These are phyloP conservation scores for Saxophila tyrrhenica DNA, from an alignment of 495 filamentous ascomycete species.

Conservation along the genomic window DNA sequence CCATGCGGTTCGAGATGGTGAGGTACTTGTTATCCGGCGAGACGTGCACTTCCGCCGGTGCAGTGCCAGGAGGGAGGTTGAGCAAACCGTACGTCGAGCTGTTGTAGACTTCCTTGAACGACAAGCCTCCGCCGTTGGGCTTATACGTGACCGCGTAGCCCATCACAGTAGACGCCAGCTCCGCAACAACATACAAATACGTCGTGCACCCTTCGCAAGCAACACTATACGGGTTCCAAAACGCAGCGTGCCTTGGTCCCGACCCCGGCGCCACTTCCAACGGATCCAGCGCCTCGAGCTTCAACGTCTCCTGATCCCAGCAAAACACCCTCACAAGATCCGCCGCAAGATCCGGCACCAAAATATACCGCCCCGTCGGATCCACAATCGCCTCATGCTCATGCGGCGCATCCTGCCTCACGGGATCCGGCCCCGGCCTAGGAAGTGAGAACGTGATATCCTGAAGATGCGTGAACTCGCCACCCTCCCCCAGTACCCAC, in stretches of 20 bases:
- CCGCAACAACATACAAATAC: slow-evolving; percentile 26
- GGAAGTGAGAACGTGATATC: slow-evolving; percentile 21
- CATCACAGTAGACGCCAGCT: slow-evolving; percentile 25
- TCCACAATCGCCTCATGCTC: slow-evolving; percentile 30
- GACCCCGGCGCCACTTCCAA: slow-evolving; percentile 11
- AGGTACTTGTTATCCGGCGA: slow-evolving; percentile 52
- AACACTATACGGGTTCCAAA: slow-evolving; percentile 25
- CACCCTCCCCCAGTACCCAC: slow-evolving; percentile 15
- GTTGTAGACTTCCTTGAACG: slow-evolving; percentile 22
- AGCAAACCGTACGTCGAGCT: slow-evolving; percentile 19
- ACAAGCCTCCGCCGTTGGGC: slow-evolving; percentile 19
- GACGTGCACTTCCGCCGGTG: slow-evolving; percentile 48
- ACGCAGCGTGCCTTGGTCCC: slow-evolving; percentile 31
- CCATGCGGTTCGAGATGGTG: slow-evolving; percentile 51
- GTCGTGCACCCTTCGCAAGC: slow-evolving; percentile 15
- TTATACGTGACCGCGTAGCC: slow-evolving; percentile 25
- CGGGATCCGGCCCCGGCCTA: slow-evolving; percentile 17
- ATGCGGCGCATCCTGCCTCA: slow-evolving; percentile 26
- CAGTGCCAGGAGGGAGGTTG: slow-evolving; percentile 26
- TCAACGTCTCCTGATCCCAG: slow-evolving; percentile 18
- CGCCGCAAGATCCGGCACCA: slow-evolving; percentile 31
- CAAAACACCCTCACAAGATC: slow-evolving; percentile 27
- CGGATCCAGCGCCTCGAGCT: slow-evolving; percentile 14
- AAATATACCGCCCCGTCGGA: slow-evolving; percentile 29
- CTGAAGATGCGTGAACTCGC: slow-evolving; percentile 19